Base-by-base conservation (phyloP, 2,329 filamentous ascomycete species). In the Orbilia ellipsospora region DNA sequence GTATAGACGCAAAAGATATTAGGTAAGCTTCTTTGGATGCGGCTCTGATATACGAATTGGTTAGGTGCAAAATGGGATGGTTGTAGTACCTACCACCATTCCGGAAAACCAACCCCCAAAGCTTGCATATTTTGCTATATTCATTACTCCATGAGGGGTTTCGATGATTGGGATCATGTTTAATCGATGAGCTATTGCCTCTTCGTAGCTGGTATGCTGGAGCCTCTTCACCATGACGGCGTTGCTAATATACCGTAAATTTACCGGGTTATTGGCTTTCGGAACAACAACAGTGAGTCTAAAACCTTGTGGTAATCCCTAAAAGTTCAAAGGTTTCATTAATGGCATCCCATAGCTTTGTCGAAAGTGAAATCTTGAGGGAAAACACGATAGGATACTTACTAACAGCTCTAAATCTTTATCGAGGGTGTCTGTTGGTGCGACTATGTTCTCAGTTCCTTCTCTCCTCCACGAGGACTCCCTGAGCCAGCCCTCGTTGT, bases 321-420 rank as follows among this genome's bases (percentile, higher is more conserved):
- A 42, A n/a, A 10, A 44, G n/a, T 28, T 48, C 16, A 3, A n/a
- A 48, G 44, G 5, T 7, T 42, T 20, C 18, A 44, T 36, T 18
- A 15, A 13, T 51, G 15, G 10, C 18, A 20, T 23, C 18, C 5
- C 1, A 52, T 18, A 18, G 6, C 4, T 52, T 23, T 13, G n/a
- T 10, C 1, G 16, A 23, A 15, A 8, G 28, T 28, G 23, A 28
- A 18, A 36, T 45, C 8, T 12, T 18, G 12, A 15, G 10, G 7
- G 31, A 36, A 6, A 36, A 7, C 3, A 36, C 3, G 10, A 10
- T 36, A 10, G 5, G 31, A 23, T 20, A 73, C 62, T 16, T 7
- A 74, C 70, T 13, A 75, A 16, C 5, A 75, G 44, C 26, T 69
- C 64, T 4, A 75, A 31, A 65, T 75, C 72, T 26, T 50, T 23